These are phyloP conservation scores for Ophiostoma angusticollis DNA, from an alignment of 2,329 filamentous ascomycete genomes.

Conservation along the genomic window DNA sequence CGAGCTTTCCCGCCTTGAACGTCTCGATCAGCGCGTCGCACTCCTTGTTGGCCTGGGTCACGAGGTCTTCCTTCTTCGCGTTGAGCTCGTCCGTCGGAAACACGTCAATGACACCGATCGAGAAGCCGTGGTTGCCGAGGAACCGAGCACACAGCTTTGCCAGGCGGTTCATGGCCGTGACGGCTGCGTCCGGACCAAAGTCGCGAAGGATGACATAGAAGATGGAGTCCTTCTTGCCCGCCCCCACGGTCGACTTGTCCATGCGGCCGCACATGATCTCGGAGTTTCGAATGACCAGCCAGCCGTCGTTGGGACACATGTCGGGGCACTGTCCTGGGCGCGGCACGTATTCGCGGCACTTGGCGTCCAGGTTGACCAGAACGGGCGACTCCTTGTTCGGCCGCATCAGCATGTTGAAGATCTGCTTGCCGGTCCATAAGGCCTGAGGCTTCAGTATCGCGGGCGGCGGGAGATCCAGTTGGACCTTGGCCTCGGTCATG, in stretches of 20 bases:
- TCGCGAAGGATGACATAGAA: conserved; percentile 96
- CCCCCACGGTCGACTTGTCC: conserved; percentile 96
- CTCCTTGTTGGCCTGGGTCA: conserved; percentile 63
- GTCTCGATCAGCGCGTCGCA: conserved; percentile 73
- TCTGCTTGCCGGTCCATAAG: conserved; percentile 90
- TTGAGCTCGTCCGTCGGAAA: conserved; percentile 65
- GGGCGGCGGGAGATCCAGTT: conserved; percentile 76
- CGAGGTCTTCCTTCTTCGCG: conserved; percentile 60
- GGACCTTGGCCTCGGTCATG: conserved; percentile 64
- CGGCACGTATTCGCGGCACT: conserved; percentile 70
- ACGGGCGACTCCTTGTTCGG: conserved; percentile 77
- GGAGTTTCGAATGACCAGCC: conserved; percentile 87
- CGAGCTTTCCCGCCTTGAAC: conserved; percentile 67
- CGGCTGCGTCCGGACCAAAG: conserved; percentile 80
- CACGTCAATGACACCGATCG: conserved; percentile 90
- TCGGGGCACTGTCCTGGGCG: conserved; percentile 46
- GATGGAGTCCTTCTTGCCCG: conserved; percentile 93
- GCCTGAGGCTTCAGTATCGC: conserved; percentile 73
- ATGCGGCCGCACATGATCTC: conserved; percentile 95
- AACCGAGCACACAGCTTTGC: conserved; percentile 82
- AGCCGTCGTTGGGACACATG: conserved; percentile 78
- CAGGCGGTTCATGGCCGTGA: conserved; percentile 83
- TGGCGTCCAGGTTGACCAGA: conserved; percentile 82
- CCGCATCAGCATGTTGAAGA: conserved; percentile 74
- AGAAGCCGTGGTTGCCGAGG: conserved; percentile 85